phyloP scores from a whole-genome alignment of 176 grass and related monocot species.

The Bonia amplexicaulis region DNA sequence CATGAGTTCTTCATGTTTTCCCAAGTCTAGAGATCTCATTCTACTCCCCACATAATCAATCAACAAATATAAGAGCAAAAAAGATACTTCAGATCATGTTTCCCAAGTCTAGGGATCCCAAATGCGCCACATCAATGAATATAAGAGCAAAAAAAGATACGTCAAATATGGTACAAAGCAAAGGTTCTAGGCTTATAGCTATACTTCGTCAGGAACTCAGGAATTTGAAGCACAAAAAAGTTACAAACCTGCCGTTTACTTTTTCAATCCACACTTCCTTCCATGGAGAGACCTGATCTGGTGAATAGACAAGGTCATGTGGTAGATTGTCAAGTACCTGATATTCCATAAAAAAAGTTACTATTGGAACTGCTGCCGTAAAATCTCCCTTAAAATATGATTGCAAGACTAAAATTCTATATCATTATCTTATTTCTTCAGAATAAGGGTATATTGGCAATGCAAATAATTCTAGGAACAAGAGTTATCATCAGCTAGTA shows the following conservation, averaged over 20 bases:
- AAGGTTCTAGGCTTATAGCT: slow-evolving; percentile 1
- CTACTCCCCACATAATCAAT: background rate
- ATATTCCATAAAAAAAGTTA: slow-evolving; percentile 39
- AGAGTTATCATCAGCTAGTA: background rate
- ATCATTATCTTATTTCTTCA: background rate
- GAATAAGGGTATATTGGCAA: background rate
- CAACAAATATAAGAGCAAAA: slow-evolving; percentile 18
- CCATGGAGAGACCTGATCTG: slow-evolving; percentile 85
- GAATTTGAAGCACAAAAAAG: background rate
- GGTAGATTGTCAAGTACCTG: slow-evolving; percentile 99
- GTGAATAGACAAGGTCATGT: slow-evolving; percentile 92
- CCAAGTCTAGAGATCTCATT: background rate
- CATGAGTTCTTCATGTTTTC: slow-evolving; percentile 5
- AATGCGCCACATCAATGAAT: background rate
- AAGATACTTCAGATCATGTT: slow-evolving; percentile 9
- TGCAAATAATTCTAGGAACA: background rate
- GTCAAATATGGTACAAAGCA: background rate
- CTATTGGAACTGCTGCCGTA: background rate
- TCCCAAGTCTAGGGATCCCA: background rate
- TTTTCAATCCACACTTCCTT: slow-evolving; percentile 98
- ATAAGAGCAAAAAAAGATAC: background rate
- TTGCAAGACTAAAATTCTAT: background rate
- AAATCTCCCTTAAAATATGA: background rate
- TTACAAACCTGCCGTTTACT: slow-evolving; percentile 58
- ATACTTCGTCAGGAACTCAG: background rate